Base-by-base conservation (phyloP, 176 grass and related monocot species). In the Eleusine coracana region DNA sequence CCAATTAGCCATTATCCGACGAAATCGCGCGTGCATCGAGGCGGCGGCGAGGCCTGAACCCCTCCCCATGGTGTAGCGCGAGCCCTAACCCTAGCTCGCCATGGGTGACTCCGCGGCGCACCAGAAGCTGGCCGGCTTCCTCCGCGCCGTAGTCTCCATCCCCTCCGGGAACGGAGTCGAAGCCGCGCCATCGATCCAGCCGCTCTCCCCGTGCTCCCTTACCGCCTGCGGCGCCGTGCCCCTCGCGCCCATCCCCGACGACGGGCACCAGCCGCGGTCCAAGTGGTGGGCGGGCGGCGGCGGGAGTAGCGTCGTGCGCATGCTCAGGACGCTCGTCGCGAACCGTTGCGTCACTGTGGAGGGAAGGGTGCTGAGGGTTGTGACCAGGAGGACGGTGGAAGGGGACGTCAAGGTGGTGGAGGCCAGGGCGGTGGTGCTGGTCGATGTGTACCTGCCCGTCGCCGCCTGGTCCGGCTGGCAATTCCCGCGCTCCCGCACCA, bases 371-470 rank as follows among this genome's bases (percentile, higher is more conserved):
- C 85, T 99, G 25, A 61, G 89, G 64, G 70, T 93, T 4, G 87
- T 45, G 3, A 44, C 64, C 4, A 83, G 87, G 87, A 71, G 17
- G 39, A 15, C 34, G 34, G 77, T 74, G 5, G 74, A 31, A 8
- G 80, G 80, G 4, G 28, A 66, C 10, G 70, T 9, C 16, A 77
- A 16, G 12, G 74, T 0, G 38, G 66, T 60, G 71, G 87, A 93
- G 69, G 84, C 38, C 29, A 88, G 96, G 76, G 93, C 73, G 0
- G 58, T 99, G 6, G 27, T 99, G 71, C 79, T 96, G 6, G 5
- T 99, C 7, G 96, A 99, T 38, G 85, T 99, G 2, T 99, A 93
- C 83, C 78, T 99, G 39, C 91, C 91, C 21, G 38, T 86, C 41
- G 77, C 76, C 9, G 83, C 82, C n/a, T 99, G 91, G 91, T 90